A percentile compares a stretch with the other conserved stretches of the same genome.
Evolutionary conservation across 179 eudicot genomes (phyloP).

Genomic region (Drosera spatulata): DNA sequence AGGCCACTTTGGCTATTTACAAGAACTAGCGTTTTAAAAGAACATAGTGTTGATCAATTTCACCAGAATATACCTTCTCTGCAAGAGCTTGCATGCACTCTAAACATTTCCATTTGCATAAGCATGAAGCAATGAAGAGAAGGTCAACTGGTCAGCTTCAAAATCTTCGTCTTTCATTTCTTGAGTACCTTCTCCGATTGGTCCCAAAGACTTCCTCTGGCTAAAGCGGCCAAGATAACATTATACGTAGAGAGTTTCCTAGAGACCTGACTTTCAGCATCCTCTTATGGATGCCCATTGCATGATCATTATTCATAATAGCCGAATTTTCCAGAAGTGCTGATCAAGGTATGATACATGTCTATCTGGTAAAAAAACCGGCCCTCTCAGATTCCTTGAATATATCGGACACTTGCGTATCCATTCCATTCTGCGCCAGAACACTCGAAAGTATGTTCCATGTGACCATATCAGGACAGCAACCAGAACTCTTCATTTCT

Average conservation of each 20-base stretch:
- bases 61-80: conserved; percentile 56
- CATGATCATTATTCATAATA: conserved; percentile 30
- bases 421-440: conserved; percentile 91
- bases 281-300: conserved; percentile 63
- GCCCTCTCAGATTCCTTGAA: conserved; percentile 82
- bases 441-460: conserved; percentile 88
- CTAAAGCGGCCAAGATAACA: conserved; percentile 74
- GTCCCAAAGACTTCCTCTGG: conserved; percentile 90
- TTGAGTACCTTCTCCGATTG: conserved; percentile 65
- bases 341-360: conserved; percentile 79
- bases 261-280: conserved; percentile 75
- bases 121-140: conserved; percentile 79
- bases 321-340: conserved; percentile 87
- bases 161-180: conserved; percentile 60
- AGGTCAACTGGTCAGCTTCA: conserved; percentile 69
- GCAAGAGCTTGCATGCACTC: conserved; percentile 57
- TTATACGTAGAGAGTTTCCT: conserved; percentile 92
- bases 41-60: conserved; percentile 39
- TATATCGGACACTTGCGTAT: conserved; percentile 55
- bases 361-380: conserved; percentile 84
- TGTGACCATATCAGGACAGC: conserved; percentile 77
- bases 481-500: conserved; percentile 54
- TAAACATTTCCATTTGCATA: conserved; percentile 72
- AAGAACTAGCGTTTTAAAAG: conserved; percentile 75
- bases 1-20: conserved; percentile 70